Conservation (phyloP, 2,329 filamentous ascomycete genomes). For the Colletotrichum viniferum region DNA sequence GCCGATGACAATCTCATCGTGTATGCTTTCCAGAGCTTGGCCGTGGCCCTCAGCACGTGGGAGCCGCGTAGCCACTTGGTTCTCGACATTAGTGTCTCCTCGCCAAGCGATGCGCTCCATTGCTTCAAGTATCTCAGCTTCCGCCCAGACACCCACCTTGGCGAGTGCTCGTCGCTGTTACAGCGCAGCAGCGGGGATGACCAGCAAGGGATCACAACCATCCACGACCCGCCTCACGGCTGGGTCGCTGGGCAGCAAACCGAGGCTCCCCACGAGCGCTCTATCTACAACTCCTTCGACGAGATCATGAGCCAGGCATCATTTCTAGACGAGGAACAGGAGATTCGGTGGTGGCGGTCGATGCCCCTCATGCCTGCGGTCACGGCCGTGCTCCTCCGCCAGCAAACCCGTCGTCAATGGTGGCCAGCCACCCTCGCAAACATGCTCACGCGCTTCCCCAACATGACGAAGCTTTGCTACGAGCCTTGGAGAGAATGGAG, state of each 20-base stretch:
- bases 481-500: conserved; percentile 41
- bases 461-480: conserved; percentile 40
- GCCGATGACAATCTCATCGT: conserved; percentile 29
- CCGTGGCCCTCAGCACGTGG: conserved; percentile 35
- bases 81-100: conserved; percentile 42
- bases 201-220: neutral
- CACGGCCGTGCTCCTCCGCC: conserved; percentile 37
- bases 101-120: conserved; percentile 38
- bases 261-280: conserved; percentile 17
- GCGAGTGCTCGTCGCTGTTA: conserved; percentile 3
- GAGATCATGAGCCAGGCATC: conserved; percentile 33
- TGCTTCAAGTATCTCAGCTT: conserved; percentile 38
- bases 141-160: conserved; percentile 20
- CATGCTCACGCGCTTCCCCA: conserved; percentile 38
- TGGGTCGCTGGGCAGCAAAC: conserved; percentile 30
- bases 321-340: conserved; percentile 29
- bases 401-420: conserved; percentile 41
- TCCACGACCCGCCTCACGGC: conserved; percentile 29
- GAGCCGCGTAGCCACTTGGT: conserved; percentile 33
- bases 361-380: conserved; percentile 38
- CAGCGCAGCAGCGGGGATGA: neutral
- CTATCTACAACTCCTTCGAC: conserved; percentile 26
- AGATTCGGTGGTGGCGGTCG: conserved; percentile 35
- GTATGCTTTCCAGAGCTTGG: conserved; percentile 32
- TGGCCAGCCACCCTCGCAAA: conserved; percentile 31